phyloP scores from a whole-genome alignment of 148 eudicot species.

The Simmondsia chinensis region DNA sequence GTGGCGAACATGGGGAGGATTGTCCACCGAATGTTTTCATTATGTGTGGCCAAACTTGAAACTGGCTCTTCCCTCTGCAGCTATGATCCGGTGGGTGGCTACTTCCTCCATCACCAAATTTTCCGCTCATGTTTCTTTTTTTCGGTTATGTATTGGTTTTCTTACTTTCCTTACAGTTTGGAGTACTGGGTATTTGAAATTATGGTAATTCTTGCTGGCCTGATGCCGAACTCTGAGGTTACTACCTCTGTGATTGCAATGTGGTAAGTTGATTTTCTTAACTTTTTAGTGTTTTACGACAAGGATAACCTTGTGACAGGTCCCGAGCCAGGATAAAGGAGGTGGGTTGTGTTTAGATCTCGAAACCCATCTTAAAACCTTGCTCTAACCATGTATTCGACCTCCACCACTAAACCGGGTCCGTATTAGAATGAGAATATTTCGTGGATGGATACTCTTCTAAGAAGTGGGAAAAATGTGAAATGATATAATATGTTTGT shows the following conservation, averaged over 20 bases:
- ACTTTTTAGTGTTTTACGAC: not conserved
- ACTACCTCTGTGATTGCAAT: conserved; percentile 68
- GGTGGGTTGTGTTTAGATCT: too few species aligned
- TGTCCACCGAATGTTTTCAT: conserved; percentile 37
- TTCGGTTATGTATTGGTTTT: not conserved
- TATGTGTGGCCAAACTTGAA: conserved; percentile 32
- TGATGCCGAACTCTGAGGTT: conserved; percentile 57
- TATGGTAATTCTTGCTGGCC: conserved; percentile 58
- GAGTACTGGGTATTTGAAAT: conserved; percentile 86
- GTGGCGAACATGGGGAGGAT: conserved; percentile 48
- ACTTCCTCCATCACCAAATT: not conserved
- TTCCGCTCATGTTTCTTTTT: not conserved
- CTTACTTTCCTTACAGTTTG: conserved; percentile 29
- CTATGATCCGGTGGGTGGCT: conserved; percentile 64
- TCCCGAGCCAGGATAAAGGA: too few species aligned
- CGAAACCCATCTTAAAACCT: too few species aligned
- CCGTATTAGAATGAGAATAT: too few species aligned
- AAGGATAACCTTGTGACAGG: too few species aligned
- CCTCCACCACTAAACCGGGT: too few species aligned
- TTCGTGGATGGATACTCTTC: too few species aligned
- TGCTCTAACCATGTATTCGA: too few species aligned
- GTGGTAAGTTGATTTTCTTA: conserved; percentile 32
- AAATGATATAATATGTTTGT: too few species aligned
- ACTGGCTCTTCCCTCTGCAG: conserved; percentile 79
- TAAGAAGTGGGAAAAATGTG: too few species aligned